Base-by-base conservation (phyloP, 2,329 filamentous ascomycete genomes). In the Aotearoamyces nothofagi region DNA sequence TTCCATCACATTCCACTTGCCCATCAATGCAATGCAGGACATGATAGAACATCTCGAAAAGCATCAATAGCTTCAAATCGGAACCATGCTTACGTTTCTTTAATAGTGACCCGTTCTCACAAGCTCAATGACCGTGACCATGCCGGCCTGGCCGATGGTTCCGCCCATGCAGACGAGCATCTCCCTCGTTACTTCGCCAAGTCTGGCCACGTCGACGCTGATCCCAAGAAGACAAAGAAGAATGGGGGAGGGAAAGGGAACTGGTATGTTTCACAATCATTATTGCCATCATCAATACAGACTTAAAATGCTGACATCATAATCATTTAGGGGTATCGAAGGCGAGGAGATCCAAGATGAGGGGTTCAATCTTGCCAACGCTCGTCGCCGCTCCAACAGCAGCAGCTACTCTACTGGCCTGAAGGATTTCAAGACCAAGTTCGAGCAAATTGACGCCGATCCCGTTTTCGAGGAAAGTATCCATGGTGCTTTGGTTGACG, bases 221-320 rank as follows among this genome's bases (percentile, higher is more conserved):
- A 92, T 50, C 87, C 90, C 36, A 84, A 82, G 56, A 90, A 92
- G 66, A 77, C 79, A 51, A 98, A 98, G 75, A 98, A 98, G 65
- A 81, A 92, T 49, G 87, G 87, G 39, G 78, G 70, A 42, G 87
- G 87, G 43, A 86, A 81, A 57, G 83, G 79, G 51, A 94, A 94
- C 57, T 98, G 87, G 87, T 93, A 69, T 56, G 77, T 46, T 11
- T 28, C 30, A n/a, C n/a, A n/a, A n/a, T n/a, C n/a, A 29, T 29
- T 14, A 19, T 10, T 8, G 4, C 5, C 15, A 15, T 25, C 12
- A 13, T 15, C 8, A 12, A 22, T 23, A 4, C 17, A 15, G 20
- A 22, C 13, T 9, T 5, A 11, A 15, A 27, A 13, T 29, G 13
- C 25, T 13, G n/a, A 16, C 19, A 10, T 12, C 29, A 22, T 14